Percentiles rank a stretch among this genome's conserved stretches.
Evolutionary conservation across 345 rosid genomes (phyloP).

Genomic region (Nephelium lappaceum): DNA sequence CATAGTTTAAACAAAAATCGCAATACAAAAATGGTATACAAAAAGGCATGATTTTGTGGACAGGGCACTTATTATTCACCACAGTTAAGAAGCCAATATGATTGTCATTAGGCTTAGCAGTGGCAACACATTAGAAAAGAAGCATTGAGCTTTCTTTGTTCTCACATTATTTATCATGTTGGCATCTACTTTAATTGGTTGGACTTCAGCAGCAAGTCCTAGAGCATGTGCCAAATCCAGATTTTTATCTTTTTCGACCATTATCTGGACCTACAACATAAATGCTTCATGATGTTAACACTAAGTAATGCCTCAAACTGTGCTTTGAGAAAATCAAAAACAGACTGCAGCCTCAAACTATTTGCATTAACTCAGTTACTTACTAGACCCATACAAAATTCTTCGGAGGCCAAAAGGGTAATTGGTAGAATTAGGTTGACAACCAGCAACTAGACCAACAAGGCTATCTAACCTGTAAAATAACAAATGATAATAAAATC

Average conservation of each 20-base stretch:
- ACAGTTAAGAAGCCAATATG: neutral
- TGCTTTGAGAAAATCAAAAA: neutral
- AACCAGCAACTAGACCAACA: conserved; percentile 94
- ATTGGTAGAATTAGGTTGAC: conserved; percentile 92
- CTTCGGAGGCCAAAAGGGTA: conserved; percentile 95
- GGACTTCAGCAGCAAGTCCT: conserved; percentile 74
- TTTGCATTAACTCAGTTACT: conserved; percentile 35
- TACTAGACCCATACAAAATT: conserved; percentile 92
- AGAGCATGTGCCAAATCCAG: conserved; percentile 65
- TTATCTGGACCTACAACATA: conserved; percentile 72
- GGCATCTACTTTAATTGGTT: conserved; percentile 65
- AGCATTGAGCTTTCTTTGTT: conserved; percentile 7
- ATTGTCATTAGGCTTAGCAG: neutral
- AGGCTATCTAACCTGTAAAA: conserved; percentile 86
- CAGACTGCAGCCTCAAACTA: neutral
- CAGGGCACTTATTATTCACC: neutral
- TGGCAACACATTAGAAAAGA: neutral
- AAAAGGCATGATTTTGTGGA: conserved; percentile 2
- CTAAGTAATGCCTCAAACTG: neutral
- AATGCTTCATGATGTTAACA: conserved; percentile 16
- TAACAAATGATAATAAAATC: conserved; percentile 20
- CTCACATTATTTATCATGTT: conserved; percentile 73
- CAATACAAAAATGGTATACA: neutral
- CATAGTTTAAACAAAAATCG: neutral
- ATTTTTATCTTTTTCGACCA: conserved; percentile 75